Evolutionary conservation across 305 asterid species (phyloP).

Genomic region (Ruellia speciosa): DNA sequence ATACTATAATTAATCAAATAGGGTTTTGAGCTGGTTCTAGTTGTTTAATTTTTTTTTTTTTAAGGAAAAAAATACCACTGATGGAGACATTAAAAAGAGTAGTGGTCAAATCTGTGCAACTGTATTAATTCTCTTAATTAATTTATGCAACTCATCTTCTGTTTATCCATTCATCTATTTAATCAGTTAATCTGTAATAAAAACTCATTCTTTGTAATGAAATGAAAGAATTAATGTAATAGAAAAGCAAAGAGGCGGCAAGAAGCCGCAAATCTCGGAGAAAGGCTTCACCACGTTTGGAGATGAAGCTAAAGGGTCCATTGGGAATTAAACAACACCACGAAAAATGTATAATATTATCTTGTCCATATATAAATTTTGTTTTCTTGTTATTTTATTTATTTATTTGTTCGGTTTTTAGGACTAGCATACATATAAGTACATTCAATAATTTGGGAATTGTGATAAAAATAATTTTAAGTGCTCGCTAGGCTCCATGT

Average conservation of each 20-base stretch:
- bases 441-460: too few relatives aligned
- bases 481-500: constrained; percentile 25
- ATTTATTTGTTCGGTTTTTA: not conserved
- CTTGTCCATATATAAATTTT: not conserved
- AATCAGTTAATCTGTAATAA: too few relatives aligned
- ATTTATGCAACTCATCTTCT: not conserved
- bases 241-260: constrained; percentile 52
- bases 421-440: constrained; percentile 15
- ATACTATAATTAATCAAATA: constrained; percentile 20
- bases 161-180: too few relatives aligned
- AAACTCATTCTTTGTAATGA: constrained; percentile 8
- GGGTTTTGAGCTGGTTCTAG: constrained; percentile 20
- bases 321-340: not conserved
- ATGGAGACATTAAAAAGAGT: constrained; percentile 20
- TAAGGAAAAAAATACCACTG: not conserved
- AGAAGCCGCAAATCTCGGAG: constrained; percentile 72
- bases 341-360: not conserved
- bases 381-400: not conserved
- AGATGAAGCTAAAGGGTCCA: not conserved
- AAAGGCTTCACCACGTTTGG: constrained; percentile 20
- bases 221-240: constrained; percentile 14
- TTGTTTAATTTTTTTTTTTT: constrained; percentile 4
- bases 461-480: too few relatives aligned
- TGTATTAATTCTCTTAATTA: constrained; percentile 23
- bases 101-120: constrained; percentile 36